Evolutionary conservation across 1,139 yeast species (phyloP).

Genomic region (Lipomyces yarrowii): DNA sequence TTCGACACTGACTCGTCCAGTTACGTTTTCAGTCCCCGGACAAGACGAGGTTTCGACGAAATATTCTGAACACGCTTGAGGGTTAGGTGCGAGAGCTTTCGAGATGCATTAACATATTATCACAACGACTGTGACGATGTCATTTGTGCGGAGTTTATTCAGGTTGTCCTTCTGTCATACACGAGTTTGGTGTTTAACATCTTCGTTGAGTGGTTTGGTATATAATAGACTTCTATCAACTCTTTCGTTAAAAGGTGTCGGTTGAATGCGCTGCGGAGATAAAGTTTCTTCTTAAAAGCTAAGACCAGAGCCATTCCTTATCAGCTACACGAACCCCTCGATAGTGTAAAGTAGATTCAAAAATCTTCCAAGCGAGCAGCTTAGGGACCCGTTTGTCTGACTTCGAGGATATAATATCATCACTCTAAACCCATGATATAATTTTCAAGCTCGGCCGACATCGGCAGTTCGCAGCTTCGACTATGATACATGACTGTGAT

Average conservation of each 20-base stretch:
- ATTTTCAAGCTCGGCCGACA: too few relatives aligned
- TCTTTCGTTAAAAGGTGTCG: too few relatives aligned
- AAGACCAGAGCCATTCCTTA: background rate
- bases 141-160: background rate
- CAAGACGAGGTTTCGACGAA: background rate
- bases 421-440: too few relatives aligned
- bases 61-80: background rate
- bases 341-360: background rate
- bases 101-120: background rate
- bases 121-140: background rate
- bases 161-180: background rate
- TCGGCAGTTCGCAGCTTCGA: too few relatives aligned
- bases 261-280: too few relatives aligned
- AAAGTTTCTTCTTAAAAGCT: background rate
- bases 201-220: background rate
- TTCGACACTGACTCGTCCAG: conserved; percentile 4
- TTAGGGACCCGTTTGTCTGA: too few relatives aligned
- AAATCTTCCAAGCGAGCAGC: too few relatives aligned
- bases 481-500: too few relatives aligned
- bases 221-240: background rate
- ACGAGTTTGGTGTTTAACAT: background rate
- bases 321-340: background rate
- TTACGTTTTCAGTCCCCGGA: background rate
- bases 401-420: too few relatives aligned
- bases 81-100: background rate